A percentile compares a stretch with the other conserved stretches of the same genome.
Evolutionary conservation across 306 rosid species (phyloP).

Genomic region (Begonia peltatifolia): DNA sequence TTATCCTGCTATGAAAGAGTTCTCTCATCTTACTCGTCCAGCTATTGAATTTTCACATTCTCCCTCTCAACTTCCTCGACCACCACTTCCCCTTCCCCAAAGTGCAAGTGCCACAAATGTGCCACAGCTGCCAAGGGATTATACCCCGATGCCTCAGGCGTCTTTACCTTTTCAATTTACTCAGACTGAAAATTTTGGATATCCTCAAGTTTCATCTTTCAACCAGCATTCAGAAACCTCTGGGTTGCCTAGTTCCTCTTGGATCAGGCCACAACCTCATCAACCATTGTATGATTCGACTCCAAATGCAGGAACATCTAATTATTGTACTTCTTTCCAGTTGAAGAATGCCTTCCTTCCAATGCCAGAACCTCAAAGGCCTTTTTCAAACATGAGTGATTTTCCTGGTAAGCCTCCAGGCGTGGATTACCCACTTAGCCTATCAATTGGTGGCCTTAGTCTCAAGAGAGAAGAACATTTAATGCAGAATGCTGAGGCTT

Average conservation of each 20-base stretch:
- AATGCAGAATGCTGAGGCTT: slow-evolving; percentile 26
- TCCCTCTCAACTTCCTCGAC: slow-evolving; percentile 38
- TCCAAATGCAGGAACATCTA: slow-evolving; percentile 23
- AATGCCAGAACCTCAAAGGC: slow-evolving; percentile 29
- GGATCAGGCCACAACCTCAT: slow-evolving; percentile 47
- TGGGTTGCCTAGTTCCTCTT: slow-evolving; percentile 27
- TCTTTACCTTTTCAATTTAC: slow-evolving; percentile 41
- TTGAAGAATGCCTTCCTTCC: slow-evolving; percentile 36
- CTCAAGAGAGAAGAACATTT: slow-evolving; percentile 26
- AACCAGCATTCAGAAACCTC: slow-evolving; percentile 34
- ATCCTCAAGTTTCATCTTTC: slow-evolving; percentile 28
- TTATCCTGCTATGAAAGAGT: slow-evolving; percentile 26
- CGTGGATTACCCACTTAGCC: slow-evolving; percentile 26
- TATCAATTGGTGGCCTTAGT: slow-evolving; percentile 19
- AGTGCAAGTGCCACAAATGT: slow-evolving; percentile 32
- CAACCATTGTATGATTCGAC: slow-evolving; percentile 27
- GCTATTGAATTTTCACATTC: slow-evolving; percentile 19
- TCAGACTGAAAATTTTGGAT: slow-evolving; percentile 24
- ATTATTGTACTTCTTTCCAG: slow-evolving; percentile 33
- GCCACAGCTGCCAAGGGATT: slow-evolving; percentile 29
- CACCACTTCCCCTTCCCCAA: slow-evolving; percentile 29
- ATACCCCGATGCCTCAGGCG: slow-evolving; percentile 28
- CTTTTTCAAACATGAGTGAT: slow-evolving; percentile 27
- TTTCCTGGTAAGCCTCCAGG: slow-evolving; percentile 22
- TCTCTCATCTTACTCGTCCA: slow-evolving; percentile 20